Percentiles rank a stretch among this genome's conserved stretches.
These are phyloP conservation scores for Euphorbia neoarborescens DNA, from an alignment of 441 rosid genomes.

Conservation along the genomic window DNA sequence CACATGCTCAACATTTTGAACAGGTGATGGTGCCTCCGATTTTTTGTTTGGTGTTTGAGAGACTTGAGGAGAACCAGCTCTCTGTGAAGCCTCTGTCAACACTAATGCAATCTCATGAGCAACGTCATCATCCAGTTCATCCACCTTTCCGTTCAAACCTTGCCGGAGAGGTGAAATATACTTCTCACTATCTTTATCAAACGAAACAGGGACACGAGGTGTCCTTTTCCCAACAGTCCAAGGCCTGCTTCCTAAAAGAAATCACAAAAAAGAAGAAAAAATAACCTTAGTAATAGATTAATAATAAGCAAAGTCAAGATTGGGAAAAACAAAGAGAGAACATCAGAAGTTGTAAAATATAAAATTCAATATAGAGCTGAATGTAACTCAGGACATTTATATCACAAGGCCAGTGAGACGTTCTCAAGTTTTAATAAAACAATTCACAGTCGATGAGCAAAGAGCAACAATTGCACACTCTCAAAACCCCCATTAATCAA, in stretches of 20 bases:
- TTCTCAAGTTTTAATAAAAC: neutral
- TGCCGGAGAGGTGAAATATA: slow-evolving; percentile 53
- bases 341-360: neutral
- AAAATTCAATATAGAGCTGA: neutral
- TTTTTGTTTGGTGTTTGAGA: slow-evolving; percentile 42
- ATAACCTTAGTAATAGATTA: neutral
- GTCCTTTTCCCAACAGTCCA: slow-evolving; percentile 91
- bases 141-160: slow-evolving; percentile 43
- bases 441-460: neutral
- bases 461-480: slow-evolving; percentile 2
- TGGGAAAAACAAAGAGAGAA: neutral
- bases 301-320: neutral
- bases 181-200: slow-evolving; percentile 43
- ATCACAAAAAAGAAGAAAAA: slow-evolving; percentile 16
- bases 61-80: slow-evolving; percentile 60
- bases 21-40: slow-evolving; percentile 40
- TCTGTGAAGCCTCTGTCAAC: slow-evolving; percentile 59
- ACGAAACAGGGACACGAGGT: slow-evolving; percentile 75
- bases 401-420: neutral
- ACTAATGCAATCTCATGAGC: slow-evolving; percentile 64
- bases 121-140: slow-evolving; percentile 51
- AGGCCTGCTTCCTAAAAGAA: slow-evolving; percentile 52
- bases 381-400: neutral
- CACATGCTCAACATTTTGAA: slow-evolving; percentile 45
- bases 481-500: slow-evolving; percentile 5